A percentile compares a stretch with the other conserved stretches of the same genome.
phyloP scores from a whole-genome alignment of 129 eudicot genomes.

The Helianthus tuberosus region DNA sequence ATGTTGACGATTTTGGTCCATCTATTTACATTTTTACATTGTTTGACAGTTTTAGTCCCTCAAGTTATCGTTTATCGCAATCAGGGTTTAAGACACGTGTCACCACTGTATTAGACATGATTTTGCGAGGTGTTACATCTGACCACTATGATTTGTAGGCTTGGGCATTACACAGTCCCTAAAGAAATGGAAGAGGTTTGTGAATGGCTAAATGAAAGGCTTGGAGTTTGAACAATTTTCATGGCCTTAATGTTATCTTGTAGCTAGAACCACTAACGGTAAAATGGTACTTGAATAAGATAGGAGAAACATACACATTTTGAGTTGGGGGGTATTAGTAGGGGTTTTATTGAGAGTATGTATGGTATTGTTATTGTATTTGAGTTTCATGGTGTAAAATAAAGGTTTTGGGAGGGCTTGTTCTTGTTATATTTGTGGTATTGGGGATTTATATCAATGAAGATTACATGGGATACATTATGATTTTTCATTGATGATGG shows the following conservation, averaged over 20 bases:
- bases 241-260: slow-evolving; percentile 23
- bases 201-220: slow-evolving; percentile 68
- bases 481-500: background rate
- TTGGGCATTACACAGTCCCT: slow-evolving; percentile 90
- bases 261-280: slow-evolving; percentile 5
- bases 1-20: too few species aligned
- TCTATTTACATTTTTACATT: too few species aligned
- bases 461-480: background rate
- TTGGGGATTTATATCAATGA: slow-evolving; percentile 6
- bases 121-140: too few species aligned
- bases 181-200: slow-evolving; percentile 92
- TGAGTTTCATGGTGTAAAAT: slow-evolving; percentile 32
- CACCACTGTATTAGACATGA: too few species aligned
- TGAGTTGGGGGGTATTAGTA: slow-evolving; percentile 20
- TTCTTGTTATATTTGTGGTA: slow-evolving; percentile 21
- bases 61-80: too few species aligned
- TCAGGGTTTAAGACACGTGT: too few species aligned
- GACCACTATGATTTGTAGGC: slow-evolving; percentile 56
- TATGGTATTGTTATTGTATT: slow-evolving; percentile 29
- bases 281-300: slow-evolving; percentile 16
- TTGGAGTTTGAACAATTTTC: slow-evolving; percentile 42
- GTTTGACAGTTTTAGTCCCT: too few species aligned
- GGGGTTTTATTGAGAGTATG: slow-evolving; percentile 27
- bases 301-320: slow-evolving; percentile 8
- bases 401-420: slow-evolving; percentile 25